Base-by-base conservation (phyloP, 176 grass and related monocot species). In the Avena insularis region DNA sequence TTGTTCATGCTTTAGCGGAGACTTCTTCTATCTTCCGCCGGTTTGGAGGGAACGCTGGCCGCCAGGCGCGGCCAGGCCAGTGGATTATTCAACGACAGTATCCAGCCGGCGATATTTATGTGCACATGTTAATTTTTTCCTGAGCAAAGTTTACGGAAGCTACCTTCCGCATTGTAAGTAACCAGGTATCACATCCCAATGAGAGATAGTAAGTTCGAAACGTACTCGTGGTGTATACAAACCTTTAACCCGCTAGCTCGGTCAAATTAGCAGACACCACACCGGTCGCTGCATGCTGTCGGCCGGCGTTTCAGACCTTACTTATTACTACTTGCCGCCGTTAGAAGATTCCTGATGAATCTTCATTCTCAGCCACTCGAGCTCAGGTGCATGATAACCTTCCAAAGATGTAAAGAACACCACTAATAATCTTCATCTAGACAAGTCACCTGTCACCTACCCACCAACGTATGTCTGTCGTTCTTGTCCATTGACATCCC, bases 291-390 rank as follows among this genome's bases (percentile, higher is more conserved):
- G 0, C 29, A 29, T 29, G 25, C 62, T 65, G 62, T 6, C 25
- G 23, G 62, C 4, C 12, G 25, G 25, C 12, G 25, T 33, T 65
- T 65, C 62, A 65, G 31, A 14, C 62, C 12, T 65, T 15, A 7
- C 40, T 43, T 43, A 38, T 38, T 38, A 43, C 27, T 38, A 43
- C 27, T 65, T 33, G 62, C 62, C 23, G 11, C 11, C 20, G 23
- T 74, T 50, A 74, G 71, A 75, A 75, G 12, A 75, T 51, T 51
- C 47, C 21, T 16, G 25, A 9, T 75, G 72, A 75, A 75, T 75
- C 72, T 51, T 75, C 72, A 29, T 51, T 46, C 47, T 51, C 6
- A 75, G 21, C 72, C 72, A 75, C 72, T 48, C 71, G 43, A 73
- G 50, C 21, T 75, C 21, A 14, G 72, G 72, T 51, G 47, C 72